Evolutionary conservation across 2,329 filamentous ascomycete genomes (phyloP).

Genomic region (Fusarium scirpi): DNA sequence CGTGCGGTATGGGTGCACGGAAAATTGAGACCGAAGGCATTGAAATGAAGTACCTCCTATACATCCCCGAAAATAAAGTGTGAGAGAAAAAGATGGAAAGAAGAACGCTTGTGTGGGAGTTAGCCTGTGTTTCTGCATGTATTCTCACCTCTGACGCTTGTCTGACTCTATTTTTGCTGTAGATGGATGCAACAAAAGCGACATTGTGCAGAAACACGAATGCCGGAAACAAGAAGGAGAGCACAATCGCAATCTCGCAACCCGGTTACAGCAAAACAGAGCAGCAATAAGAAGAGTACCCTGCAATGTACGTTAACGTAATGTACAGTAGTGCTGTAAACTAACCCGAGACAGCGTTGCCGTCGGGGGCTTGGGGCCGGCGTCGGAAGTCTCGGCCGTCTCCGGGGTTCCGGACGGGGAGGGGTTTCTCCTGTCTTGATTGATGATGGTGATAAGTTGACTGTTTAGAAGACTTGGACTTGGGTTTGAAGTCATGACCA

Average conservation of each 20-base stretch:
- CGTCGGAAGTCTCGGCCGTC: slow-evolving; percentile 43
- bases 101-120: neutral
- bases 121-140: slow-evolving; percentile 12
- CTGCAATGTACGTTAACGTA: slow-evolving; percentile 1
- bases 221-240: slow-evolving; percentile 31
- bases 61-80: neutral
- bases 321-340: slow-evolving; percentile 24
- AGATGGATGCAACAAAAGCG: slow-evolving; percentile 2
- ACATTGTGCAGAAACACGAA: slow-evolving; percentile 3
- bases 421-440: slow-evolving; percentile 1
- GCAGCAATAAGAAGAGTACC: slow-evolving; percentile 1
- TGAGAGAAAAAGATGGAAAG: neutral
- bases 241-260: neutral
- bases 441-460: neutral
- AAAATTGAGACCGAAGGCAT: neutral
- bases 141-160: slow-evolving; percentile 24
- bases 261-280: neutral
- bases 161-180: slow-evolving; percentile 17
- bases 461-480: neutral
- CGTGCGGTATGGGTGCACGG: neutral
- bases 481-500: slow-evolving; percentile 6
- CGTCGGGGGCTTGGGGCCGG: slow-evolving; percentile 40
- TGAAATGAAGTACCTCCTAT: neutral
- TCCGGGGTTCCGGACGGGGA: slow-evolving; percentile 37
- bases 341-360: slow-evolving; percentile 45